Base-by-base conservation (phyloP, 2,329 filamentous ascomycete genomes). In the Monascus ruber region DNA sequence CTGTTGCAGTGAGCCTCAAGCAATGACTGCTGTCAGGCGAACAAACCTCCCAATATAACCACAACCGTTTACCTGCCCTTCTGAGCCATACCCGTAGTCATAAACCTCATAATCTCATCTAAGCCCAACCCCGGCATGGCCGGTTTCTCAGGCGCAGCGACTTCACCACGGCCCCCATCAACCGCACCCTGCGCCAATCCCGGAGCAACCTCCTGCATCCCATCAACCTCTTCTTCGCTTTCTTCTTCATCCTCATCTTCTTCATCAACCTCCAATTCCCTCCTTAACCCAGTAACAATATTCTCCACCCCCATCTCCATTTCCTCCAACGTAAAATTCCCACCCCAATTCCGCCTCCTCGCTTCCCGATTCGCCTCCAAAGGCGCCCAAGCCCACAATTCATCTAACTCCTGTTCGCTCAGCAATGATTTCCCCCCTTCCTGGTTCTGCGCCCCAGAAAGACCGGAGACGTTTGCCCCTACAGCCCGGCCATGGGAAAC, bases 301-400 rank as follows among this genome's bases (percentile, higher is more conserved):
- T 77, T 81, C 52, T 83, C 74, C 7, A 81, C 59, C 5, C 84
- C 85, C 42, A 58, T 54, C 42, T 74, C 76, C 37, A 74, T 71
- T 66, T 91, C 85, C 50, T 81, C 79, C 3, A 76, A 67, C 2
- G 83, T 89, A 57, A 79, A 91, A 41, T 79, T 71, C 40, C 83
- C 79, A n/a, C 68, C 65, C 50, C 70, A 74, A 47, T 77, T 66
- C 58, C 65, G 57, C 48, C 59, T 56, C 45, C 64, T 54, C 36
- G 60, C 68, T 49, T 63, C 61, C 46, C 59, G 53, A 34, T 70
- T 71, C 33, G 66, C 69, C 40, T 64, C 64, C n/a, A 64, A 53
- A 2, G 69, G 63, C 36, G 71, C 74, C 65, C 66, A 74, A 6
- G 68, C 58, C 77, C 79, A 83, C n/a, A 83, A 61, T 34, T 72